Percentiles rank a stretch among this genome's conserved stretches.
phyloP scores from a whole-genome alignment of 371 early-diverging fungal genomes.

The Mortierella sp. region DNA sequence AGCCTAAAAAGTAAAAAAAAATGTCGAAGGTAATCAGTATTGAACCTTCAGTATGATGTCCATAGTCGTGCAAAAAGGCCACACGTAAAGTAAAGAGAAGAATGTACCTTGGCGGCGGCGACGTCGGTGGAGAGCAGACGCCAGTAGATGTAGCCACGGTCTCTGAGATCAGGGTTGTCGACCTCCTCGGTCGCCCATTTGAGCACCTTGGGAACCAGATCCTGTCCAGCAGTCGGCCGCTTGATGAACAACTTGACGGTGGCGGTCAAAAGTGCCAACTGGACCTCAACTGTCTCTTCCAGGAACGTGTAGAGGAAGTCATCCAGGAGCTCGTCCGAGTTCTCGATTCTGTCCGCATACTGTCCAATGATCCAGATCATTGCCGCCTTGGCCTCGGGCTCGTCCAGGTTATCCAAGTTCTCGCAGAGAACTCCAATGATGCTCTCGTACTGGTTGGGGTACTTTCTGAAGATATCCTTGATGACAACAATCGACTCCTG shows the following conservation, averaged over 20 bases:
- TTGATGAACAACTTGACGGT: slow-evolving; percentile 83
- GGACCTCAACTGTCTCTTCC: slow-evolving; percentile 84
- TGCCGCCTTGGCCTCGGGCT: slow-evolving; percentile 95
- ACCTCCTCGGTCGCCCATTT: slow-evolving; percentile 91
- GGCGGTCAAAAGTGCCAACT: slow-evolving; percentile 90
- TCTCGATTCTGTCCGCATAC: slow-evolving; percentile 94
- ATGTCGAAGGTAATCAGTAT: not conserved
- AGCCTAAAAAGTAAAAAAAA: slow-evolving; percentile 38
- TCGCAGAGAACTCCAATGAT: slow-evolving; percentile 91
- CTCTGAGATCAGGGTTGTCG: slow-evolving; percentile 96
- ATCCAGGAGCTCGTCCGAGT: slow-evolving; percentile 87
- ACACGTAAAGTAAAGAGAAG: not conserved
- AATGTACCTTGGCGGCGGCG: slow-evolving; percentile 78
- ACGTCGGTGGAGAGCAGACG: slow-evolving; percentile 95
- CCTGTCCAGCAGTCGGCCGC: slow-evolving; percentile 89
- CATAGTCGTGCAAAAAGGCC: not conserved
- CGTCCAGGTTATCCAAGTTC: slow-evolving; percentile 91
- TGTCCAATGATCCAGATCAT: slow-evolving; percentile 98
- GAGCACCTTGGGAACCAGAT: slow-evolving; percentile 87
- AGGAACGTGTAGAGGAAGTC: slow-evolving; percentile 87
- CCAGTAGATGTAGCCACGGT: slow-evolving; percentile 98
- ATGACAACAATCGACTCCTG: slow-evolving; percentile 95
- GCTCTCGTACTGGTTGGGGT: slow-evolving; percentile 94
- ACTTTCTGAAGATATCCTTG: slow-evolving; percentile 96
- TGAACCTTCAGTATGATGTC: not conserved